Conservation (phyloP, 306 rosid genomes). For the Cyclanthera cordifolia region DNA sequence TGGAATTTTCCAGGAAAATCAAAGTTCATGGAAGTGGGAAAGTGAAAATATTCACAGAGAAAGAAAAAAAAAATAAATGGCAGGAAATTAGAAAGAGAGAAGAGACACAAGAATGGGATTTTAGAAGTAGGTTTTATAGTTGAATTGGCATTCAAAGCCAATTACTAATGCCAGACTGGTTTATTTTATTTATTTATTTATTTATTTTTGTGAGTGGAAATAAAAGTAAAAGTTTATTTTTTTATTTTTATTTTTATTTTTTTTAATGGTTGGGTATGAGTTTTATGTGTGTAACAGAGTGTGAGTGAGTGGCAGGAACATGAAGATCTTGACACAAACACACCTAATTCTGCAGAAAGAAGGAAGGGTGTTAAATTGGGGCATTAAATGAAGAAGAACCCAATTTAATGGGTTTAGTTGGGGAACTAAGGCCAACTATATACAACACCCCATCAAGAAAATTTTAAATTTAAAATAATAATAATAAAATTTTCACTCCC, state of each 20-base stretch:
- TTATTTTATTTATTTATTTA: neutral
- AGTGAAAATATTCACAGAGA: neutral
- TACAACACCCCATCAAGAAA: no score
- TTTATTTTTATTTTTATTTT: no score
- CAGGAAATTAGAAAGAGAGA: neutral
- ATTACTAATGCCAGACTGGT: conserved; percentile 50
- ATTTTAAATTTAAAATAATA: no score
- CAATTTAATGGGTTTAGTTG: conserved; percentile 80
- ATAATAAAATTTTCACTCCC: no score
- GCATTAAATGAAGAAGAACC: conserved; percentile 28
- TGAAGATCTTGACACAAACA: neutral
- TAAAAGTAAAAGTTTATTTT: no score
- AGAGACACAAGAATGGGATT: conserved; percentile 22
- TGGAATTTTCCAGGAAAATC: neutral
- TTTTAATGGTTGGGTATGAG: neutral
- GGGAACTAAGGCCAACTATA: conserved; percentile 29
- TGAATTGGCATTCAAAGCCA: conserved; percentile 35
- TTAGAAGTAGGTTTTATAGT: conserved; percentile 53
- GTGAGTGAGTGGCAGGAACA: neutral
- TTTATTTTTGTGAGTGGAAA: neutral
- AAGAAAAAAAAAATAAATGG: neutral
- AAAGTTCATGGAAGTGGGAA: neutral
- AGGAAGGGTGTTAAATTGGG: conserved; percentile 27
- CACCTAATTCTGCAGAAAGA: conserved; percentile 28
- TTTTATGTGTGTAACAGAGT: neutral